Percentiles rank a stretch among this genome's conserved stretches.
These are phyloP conservation scores for Annulohypoxylon moriforme DNA, from an alignment of 495 filamentous ascomycete genomes.

Conservation along the genomic window DNA sequence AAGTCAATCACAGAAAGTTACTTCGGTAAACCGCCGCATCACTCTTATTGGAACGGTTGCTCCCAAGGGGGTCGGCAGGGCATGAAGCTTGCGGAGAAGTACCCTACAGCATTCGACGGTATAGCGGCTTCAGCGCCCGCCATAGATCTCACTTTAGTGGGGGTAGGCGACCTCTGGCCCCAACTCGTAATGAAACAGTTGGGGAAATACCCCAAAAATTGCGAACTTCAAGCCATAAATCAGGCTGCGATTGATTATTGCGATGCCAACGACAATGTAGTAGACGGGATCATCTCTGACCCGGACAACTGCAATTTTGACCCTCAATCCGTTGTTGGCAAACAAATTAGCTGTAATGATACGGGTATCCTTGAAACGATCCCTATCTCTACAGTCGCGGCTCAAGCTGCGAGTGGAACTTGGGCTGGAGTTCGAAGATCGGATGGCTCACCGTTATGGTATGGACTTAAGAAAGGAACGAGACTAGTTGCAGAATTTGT, in stretches of 20 bases:
- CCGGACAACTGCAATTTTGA: conserved; percentile 54
- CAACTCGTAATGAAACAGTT: conserved; percentile 46
- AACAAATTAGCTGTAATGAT: conserved; percentile 36
- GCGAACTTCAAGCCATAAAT: conserved; percentile 45
- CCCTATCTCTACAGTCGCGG: conserved; percentile 24
- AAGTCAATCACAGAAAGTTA: conserved; percentile 48
- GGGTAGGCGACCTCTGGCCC: conserved; percentile 40
- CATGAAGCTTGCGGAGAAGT: conserved; percentile 55
- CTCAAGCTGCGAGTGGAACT: conserved; percentile 34
- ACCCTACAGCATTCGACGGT: conserved; percentile 56
- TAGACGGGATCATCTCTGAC: conserved; percentile 52
- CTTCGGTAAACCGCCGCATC: conserved; percentile 50
- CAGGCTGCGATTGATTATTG: conserved; percentile 49
- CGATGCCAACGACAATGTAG: conserved; percentile 53
- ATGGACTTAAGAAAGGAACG: conserved; percentile 30
- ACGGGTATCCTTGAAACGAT: conserved; percentile 13
- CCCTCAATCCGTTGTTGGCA: conserved; percentile 45
- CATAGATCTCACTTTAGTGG: conserved; percentile 44
- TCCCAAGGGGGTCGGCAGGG: conserved; percentile 59
- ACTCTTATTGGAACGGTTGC: conserved; percentile 60
- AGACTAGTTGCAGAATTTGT: background rate
- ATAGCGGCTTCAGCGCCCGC: conserved; percentile 55
- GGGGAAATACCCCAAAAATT: conserved; percentile 33
- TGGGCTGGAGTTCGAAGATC: conserved; percentile 38
- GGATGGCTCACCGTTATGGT: conserved; percentile 27